These are phyloP conservation scores for Paraphoma sp. DNA, from an alignment of 2,329 filamentous ascomycete genomes.

Conservation along the genomic window DNA sequence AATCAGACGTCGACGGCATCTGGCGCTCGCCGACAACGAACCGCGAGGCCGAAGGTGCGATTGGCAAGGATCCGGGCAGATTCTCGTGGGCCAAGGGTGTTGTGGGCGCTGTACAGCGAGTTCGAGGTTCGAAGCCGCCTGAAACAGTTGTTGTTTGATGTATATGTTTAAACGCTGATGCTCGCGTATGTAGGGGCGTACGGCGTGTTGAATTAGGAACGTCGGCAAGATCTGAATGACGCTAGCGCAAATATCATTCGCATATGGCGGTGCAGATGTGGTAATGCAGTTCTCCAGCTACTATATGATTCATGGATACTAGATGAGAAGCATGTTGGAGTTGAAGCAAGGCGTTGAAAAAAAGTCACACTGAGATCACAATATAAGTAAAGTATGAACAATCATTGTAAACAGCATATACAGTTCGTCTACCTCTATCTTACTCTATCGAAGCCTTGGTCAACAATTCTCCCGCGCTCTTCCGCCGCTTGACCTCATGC, in stretches of 20 bases:
- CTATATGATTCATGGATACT: no score
- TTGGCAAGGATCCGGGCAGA: constrained; percentile 57
- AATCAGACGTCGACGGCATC: constrained; percentile 62
- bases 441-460: constrained; percentile 3
- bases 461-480: constrained; percentile 40
- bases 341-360: no score
- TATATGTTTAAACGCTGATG: neutral
- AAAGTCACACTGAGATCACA: no score
- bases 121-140: constrained; percentile 51
- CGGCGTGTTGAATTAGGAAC: neutral
- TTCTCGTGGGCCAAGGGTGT: constrained; percentile 67
- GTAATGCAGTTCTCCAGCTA: no score
- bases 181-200: neutral
- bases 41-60: constrained; percentile 49
- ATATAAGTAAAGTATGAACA: no score
- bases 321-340: no score
- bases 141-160: neutral
- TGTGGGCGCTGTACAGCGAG: constrained; percentile 64
- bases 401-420: no score
- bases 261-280: no score
- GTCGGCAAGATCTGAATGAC: no score
- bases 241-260: no score
- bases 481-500: constrained; percentile 35
- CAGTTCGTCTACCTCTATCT: neutral
- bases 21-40: constrained; percentile 61